Percentiles rank a stretch among this genome's conserved stretches.
Evolutionary conservation across 257 asterid genomes (phyloP).

Genomic region (Misopates orontium): DNA sequence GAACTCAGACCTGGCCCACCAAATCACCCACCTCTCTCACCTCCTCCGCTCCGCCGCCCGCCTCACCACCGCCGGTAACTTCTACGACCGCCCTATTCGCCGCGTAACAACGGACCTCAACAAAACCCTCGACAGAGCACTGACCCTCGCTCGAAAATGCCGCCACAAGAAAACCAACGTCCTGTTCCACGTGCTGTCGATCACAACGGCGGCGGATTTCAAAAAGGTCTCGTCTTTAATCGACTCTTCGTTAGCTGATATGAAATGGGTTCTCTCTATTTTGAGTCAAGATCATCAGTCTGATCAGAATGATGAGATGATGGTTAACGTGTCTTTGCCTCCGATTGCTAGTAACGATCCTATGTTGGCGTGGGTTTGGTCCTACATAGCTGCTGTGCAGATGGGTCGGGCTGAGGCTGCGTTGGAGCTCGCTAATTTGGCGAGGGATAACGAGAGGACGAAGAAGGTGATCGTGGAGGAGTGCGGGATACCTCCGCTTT

Average conservation of each 20-base stretch:
- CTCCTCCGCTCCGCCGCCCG: constrained; percentile 57
- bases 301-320: constrained; percentile 22
- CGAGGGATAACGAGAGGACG: constrained; percentile 36
- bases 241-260: constrained; percentile 49
- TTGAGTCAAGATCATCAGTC: constrained; percentile 34
- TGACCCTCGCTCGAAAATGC: constrained; percentile 46
- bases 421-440: constrained; percentile 34
- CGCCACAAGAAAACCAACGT: constrained; percentile 48
- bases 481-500: constrained; percentile 52
- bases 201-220: constrained; percentile 57
- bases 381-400: constrained; percentile 47
- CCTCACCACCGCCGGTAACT: constrained; percentile 34
- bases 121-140: constrained; percentile 49
- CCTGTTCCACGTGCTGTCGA: constrained; percentile 54
- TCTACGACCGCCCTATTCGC: constrained; percentile 68
- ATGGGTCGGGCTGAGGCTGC: constrained; percentile 59
- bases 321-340: constrained; percentile 40
- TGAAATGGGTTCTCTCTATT: constrained; percentile 50
- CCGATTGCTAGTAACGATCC: constrained; percentile 58
- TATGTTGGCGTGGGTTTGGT: constrained; percentile 59
- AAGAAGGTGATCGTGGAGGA: constrained; percentile 49
- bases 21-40: constrained; percentile 41
- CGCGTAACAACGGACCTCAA: constrained; percentile 45
- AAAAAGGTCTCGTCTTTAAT: constrained; percentile 36
- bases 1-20: constrained; percentile 41